These are phyloP conservation scores for Neurospora sp. DNA, from an alignment of 495 filamentous ascomycete genomes.

Conservation along the genomic window DNA sequence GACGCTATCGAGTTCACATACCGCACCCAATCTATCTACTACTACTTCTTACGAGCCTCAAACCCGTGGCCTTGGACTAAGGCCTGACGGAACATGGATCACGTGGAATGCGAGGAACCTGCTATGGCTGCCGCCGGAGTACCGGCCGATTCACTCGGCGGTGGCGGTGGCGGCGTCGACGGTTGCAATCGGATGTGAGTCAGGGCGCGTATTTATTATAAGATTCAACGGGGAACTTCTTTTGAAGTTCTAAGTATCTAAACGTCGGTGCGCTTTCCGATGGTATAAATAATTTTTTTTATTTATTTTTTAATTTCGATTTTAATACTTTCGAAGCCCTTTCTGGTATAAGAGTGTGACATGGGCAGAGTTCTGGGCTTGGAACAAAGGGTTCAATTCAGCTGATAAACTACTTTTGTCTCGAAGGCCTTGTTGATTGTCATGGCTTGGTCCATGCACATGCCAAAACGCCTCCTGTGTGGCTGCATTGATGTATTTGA, in stretches of 20 bases:
- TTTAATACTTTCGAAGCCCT: no score
- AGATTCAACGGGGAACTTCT: not conserved
- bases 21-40: not conserved
- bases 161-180: constrained; percentile 4
- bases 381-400: no score
- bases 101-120: constrained; percentile 13
- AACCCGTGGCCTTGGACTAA: not conserved
- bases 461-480: no score
- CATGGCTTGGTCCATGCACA: no score
- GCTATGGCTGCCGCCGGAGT: constrained; percentile 24
- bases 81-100: constrained; percentile 18
- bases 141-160: constrained; percentile 14
- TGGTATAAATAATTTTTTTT: no score
- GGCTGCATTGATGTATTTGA: no score
- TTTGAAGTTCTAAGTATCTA: not conserved
- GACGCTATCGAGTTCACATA: not conserved
- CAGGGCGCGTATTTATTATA: constrained; percentile 1
- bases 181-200: constrained; percentile 6
- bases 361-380: no score
- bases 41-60: not conserved
- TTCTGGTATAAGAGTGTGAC: no score
- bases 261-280: not conserved
- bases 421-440: no score
- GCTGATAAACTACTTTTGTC: no score
- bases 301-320: no score